Evolutionary conservation across 2,329 filamentous ascomycete species (phyloP).

Genomic region (Fusarium secorum): DNA sequence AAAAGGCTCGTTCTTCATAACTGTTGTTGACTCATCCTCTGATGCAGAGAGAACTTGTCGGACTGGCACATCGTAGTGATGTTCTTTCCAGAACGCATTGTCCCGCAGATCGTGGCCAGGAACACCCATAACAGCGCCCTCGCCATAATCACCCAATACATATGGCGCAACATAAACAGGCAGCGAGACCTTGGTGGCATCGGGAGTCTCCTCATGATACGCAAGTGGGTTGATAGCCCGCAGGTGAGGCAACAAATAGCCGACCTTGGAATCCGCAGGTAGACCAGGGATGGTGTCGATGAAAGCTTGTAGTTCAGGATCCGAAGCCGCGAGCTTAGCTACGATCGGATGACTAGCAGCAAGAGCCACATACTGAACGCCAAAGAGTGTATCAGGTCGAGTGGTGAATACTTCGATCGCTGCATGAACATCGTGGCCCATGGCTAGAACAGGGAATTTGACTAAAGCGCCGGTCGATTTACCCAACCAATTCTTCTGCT

Average conservation of each 20-base stretch:
- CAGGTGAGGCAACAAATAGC: conserved; percentile 71
- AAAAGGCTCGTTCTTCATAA: conserved; percentile 62
- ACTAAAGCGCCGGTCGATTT: conserved; percentile 77
- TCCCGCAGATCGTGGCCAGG: conserved; percentile 85
- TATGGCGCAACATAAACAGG: conserved; percentile 86
- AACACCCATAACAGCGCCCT: conserved; percentile 91
- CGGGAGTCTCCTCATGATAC: conserved; percentile 59
- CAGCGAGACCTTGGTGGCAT: conserved; percentile 63
- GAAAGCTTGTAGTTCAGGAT: conserved; percentile 72
- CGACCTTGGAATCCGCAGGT: conserved; percentile 66
- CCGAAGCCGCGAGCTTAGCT: conserved; percentile 62
- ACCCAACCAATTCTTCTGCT: conserved; percentile 90
- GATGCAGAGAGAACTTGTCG: conserved; percentile 67
- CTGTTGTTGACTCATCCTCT: conserved; percentile 56
- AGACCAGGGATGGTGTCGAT: conserved; percentile 67
- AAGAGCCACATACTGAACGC: conserved; percentile 84
- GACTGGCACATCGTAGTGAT: conserved; percentile 67
- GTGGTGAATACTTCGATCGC: conserved; percentile 82
- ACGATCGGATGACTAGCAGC: conserved; percentile 78
- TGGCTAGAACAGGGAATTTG: conserved; percentile 69
- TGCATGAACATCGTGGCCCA: conserved; percentile 51
- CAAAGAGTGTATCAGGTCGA: conserved; percentile 84
- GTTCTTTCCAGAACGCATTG: conserved; percentile 79
- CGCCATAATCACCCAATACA: conserved; percentile 84
- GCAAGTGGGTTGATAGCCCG: conserved; percentile 72